Conservation (phyloP, 2,329 filamentous ascomycete genomes). For the Aspergillus sp. region DNA sequence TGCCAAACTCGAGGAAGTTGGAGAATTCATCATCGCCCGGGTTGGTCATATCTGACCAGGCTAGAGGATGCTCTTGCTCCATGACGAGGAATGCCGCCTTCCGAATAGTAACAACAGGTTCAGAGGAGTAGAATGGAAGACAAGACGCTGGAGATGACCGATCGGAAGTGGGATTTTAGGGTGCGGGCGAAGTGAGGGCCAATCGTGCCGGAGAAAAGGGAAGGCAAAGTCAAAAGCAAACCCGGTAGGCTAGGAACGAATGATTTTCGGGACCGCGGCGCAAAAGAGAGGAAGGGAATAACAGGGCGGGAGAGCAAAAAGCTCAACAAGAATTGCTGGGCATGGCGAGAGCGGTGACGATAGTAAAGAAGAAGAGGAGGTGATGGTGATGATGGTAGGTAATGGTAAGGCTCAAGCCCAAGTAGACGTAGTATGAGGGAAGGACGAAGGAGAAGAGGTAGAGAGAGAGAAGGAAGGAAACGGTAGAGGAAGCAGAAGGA, state of each 20-base stretch:
- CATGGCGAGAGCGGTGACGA: conserved; percentile 9
- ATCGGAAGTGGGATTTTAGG: neutral
- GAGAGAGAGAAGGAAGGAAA: neutral
- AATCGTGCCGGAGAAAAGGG: neutral
- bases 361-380: neutral
- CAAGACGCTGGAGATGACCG: neutral
- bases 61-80: conserved; percentile 38
- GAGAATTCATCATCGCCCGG: conserved; percentile 51
- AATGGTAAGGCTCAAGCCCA: neutral
- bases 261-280: neutral
- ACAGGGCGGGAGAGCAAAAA: conserved; percentile 4
- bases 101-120: no score
- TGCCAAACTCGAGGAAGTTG: conserved; percentile 52
- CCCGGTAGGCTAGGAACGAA: neutral
- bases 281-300: neutral
- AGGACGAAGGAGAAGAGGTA: neutral
- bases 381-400: neutral
- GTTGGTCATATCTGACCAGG: conserved; percentile 38
- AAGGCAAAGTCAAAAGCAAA: neutral
- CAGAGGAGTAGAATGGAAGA: neutral
- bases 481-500: neutral
- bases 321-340: conserved; percentile 8
- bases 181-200: neutral
- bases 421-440: neutral
- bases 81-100: conserved; percentile 25